Conservation (phyloP, 1,284 basidiomycete species). For the Schizophyllum amplum region DNA sequence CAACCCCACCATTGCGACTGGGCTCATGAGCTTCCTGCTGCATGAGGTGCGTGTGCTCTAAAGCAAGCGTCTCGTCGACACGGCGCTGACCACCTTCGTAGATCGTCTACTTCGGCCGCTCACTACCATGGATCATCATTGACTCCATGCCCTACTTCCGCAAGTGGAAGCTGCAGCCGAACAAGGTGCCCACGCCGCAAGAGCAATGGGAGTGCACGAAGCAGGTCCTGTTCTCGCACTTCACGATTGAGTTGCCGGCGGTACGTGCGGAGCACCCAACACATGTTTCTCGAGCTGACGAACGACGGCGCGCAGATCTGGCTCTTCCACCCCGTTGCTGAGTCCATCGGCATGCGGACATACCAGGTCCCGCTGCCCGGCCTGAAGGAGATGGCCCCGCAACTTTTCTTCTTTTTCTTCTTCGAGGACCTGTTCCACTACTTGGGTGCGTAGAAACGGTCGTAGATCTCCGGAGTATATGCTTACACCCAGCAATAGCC, state of each 20-base stretch:
- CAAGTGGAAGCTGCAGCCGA: slow-evolving; percentile 90
- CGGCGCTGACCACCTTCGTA: slow-evolving; percentile 20
- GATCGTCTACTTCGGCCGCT: slow-evolving; percentile 96
- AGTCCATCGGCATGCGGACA: slow-evolving; percentile 85
- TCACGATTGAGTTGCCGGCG: slow-evolving; percentile 89
- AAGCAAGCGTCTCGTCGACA: neutral
- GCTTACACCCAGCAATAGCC: slow-evolving; percentile 33
- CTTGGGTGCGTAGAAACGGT: slow-evolving; percentile 38
- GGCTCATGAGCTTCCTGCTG: slow-evolving; percentile 87
- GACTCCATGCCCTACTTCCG: slow-evolving; percentile 92
- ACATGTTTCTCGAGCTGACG: neutral
- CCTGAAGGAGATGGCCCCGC: slow-evolving; percentile 62
- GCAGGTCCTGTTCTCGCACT: slow-evolving; percentile 91
- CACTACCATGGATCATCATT: slow-evolving; percentile 93
- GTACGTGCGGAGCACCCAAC: slow-evolving; percentile 38
- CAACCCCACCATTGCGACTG: slow-evolving; percentile 92
- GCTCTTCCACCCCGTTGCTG: slow-evolving; percentile 94
- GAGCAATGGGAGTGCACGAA: slow-evolving; percentile 98
- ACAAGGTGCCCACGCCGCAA: slow-evolving; percentile 69
- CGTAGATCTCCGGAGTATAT: slow-evolving; percentile 14
- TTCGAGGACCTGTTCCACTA: slow-evolving; percentile 96
- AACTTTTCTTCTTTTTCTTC: slow-evolving; percentile 88
- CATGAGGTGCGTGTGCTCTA: slow-evolving; percentile 73
- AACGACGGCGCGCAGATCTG: slow-evolving; percentile 60
- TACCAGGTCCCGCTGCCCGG: slow-evolving; percentile 90